Base-by-base conservation (phyloP, 495 filamentous ascomycete genomes). In the Poronia punctata region DNA sequence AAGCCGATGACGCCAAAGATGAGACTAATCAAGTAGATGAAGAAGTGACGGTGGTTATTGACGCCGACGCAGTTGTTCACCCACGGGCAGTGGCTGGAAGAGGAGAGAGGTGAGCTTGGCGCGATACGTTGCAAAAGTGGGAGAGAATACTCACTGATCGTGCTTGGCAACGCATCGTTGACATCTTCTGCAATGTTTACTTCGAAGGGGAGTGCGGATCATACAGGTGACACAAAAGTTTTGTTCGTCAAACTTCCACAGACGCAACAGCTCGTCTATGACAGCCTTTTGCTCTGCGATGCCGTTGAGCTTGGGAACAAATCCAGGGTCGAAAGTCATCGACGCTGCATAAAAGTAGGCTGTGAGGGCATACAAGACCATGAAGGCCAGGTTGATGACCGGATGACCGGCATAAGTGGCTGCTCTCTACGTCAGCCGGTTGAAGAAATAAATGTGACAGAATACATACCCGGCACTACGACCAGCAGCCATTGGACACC, bases 181-280 rank as follows among this genome's bases (percentile, higher is more conserved):
- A 52, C 92, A 98, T 46, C 82, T 74, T 53, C 80, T 82, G 66
- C 92, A 98, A 64, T 98, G 92, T 71, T 95, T 97, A 68, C 88
- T 94, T 34, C 92, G 75, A 37, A 97, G 63, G 5, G 92, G 93
- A 57, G 79, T 88, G 38, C 92, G 74, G 37, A 92, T 80, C 88
- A 97, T 95, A 65, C 92, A 98, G 22, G 74, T 72, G 20, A 92
- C 80, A 57, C 92, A 98, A 55, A 96, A 98, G 54, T 96, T 88
- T 27, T 82, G 72, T 46, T 93, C 88, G 64, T 98, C 88, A 59
- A 90, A 97, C 56, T 86, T 90, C 80, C 85, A 88, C 46, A 79
- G 53, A 38, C 74, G 70, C 42, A 97, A 67, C 3, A 98, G 75
- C 40, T 94, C 84, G 31, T 89, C 82, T 47, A 97, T 88, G 40